Evolutionary conservation across 805 yeast genomes (phyloP).

Genomic region (Priceomyces melissophilus): DNA sequence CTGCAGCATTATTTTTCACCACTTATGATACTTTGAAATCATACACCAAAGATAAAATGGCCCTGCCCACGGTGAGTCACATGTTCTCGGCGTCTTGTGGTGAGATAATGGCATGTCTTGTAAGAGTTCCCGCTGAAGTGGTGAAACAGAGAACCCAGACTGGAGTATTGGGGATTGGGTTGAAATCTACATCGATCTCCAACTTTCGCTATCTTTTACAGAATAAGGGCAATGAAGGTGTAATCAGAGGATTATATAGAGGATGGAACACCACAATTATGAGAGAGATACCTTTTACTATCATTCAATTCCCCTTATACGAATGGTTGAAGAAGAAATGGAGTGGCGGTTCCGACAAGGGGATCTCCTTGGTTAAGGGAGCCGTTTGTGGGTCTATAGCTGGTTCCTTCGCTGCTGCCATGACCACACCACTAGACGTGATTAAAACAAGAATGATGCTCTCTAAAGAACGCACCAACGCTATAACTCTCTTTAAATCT

Average conservation of each 20-base stretch:
- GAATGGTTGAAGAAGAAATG: constrained; percentile 70
- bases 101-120: constrained; percentile 88
- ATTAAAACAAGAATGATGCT: constrained; percentile 86
- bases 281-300: constrained; percentile 95
- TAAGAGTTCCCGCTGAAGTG: constrained; percentile 96
- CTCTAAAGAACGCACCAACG: constrained; percentile 45
- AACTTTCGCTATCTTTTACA: constrained; percentile 61
- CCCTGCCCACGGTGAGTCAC: constrained; percentile 48
- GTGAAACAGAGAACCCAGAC: constrained; percentile 90
- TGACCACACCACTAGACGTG: constrained; percentile 78
- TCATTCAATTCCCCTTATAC: constrained; percentile 92
- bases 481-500: constrained; percentile 44
- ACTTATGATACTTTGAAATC: constrained; percentile 78
- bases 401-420: constrained; percentile 79
- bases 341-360: constrained; percentile 36
- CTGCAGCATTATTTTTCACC: constrained; percentile 47
- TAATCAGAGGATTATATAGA: constrained; percentile 73
- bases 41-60: constrained; percentile 28
- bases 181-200: constrained; percentile 56
- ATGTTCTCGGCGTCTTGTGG: constrained; percentile 89
- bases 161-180: constrained; percentile 30
- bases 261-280: constrained; percentile 92
- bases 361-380: constrained; percentile 64
- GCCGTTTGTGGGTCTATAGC: constrained; percentile 82
- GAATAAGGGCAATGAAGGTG: constrained; percentile 75